Evolutionary conservation across 371 early-diverging fungal species (phyloP).

Genomic region (Entomophthora muscae): DNA sequence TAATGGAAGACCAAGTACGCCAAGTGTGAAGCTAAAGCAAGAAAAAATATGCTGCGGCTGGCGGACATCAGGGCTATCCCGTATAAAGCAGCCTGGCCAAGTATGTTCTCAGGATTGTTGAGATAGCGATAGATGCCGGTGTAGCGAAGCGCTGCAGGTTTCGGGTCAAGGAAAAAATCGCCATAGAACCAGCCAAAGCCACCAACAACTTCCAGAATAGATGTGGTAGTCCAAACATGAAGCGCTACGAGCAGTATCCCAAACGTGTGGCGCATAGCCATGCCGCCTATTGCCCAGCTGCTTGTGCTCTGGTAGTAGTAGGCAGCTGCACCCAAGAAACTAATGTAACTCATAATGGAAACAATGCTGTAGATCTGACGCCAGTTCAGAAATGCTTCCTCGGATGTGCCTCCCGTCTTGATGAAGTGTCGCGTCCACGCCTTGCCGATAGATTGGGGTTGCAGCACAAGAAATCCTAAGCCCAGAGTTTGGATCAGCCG

Average conservation of each 20-base stretch:
- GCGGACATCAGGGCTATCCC: constrained; percentile 70
- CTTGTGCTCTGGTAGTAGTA: constrained; percentile 31
- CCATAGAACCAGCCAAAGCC: constrained; percentile 85
- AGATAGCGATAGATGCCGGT: constrained; percentile 72
- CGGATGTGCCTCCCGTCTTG: constrained; percentile 64
- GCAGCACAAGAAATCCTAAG: constrained; percentile 47
- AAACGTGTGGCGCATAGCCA: constrained; percentile 47
- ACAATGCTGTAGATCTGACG: constrained; percentile 84
- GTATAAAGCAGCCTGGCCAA: constrained; percentile 78
- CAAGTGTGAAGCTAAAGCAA: constrained; percentile 66
- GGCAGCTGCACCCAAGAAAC: constrained; percentile 58
- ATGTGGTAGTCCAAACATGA: constrained; percentile 69
- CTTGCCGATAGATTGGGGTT: constrained; percentile 53
- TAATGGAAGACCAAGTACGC: constrained; percentile 56
- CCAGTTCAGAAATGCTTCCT: constrained; percentile 86
- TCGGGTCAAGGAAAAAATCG: constrained; percentile 66
- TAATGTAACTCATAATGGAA: constrained; percentile 65
- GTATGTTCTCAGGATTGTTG: constrained; percentile 79
- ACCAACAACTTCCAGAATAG: constrained; percentile 75
- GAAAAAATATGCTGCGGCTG: constrained; percentile 48
- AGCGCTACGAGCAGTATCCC: constrained; percentile 55
- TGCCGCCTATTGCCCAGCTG: constrained; percentile 50
- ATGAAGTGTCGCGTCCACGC: constrained; percentile 83
- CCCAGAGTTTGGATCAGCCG: constrained; percentile 62
- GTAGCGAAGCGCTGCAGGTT: constrained; percentile 39